Base-by-base conservation (phyloP, 345 rosid species). In the Trapa bicornis region DNA sequence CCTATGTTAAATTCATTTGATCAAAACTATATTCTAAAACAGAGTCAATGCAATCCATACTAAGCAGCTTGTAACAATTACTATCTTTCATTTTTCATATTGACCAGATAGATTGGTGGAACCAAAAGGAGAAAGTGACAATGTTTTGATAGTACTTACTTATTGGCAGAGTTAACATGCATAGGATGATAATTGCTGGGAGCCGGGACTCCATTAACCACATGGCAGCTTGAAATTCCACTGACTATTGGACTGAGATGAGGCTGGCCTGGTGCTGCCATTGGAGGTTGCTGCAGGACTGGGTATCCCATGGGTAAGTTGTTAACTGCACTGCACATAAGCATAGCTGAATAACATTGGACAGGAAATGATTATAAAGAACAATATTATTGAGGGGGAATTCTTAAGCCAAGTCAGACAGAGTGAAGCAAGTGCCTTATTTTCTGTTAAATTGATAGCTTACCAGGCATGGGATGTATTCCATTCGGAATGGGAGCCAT, bases 281-380 rank as follows among this genome's bases (percentile, higher is more conserved):
- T 80, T 64, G 85, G 88, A 76, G 97, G 89, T 74, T 81, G 97
- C 73, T 91, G 97, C 69, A 91, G 81, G 53, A 94, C 96, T 62
- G 99, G 97, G 45, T 89, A 94, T 74, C 97, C 97, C 87, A 94
- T 89, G 22, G 99, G 99, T 78, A 94, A 79, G 84, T 85, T 89
- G 81, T 83, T 94, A 78, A 86, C 99, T 94, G 99, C 92, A 72
- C 86, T 87, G 89, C 85, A 81, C 73, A 88, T 68, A 65, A 77
- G 78, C 68, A 73, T 77, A 56, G 68, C 69, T 86, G 75, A 84
- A 79, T 81, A 85, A 80, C 53, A 73, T 78, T 69, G 54, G 71
- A 67, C 33, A 45, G 48, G 10, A 77, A 56, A 61, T 52, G 47
- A 36, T 4, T 7, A 52, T n/a, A 45, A 7, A 45, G 60, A 53